phyloP scores from a whole-genome alignment of 768 basidiomycete species.

The Boletus reticuloceps region DNA sequence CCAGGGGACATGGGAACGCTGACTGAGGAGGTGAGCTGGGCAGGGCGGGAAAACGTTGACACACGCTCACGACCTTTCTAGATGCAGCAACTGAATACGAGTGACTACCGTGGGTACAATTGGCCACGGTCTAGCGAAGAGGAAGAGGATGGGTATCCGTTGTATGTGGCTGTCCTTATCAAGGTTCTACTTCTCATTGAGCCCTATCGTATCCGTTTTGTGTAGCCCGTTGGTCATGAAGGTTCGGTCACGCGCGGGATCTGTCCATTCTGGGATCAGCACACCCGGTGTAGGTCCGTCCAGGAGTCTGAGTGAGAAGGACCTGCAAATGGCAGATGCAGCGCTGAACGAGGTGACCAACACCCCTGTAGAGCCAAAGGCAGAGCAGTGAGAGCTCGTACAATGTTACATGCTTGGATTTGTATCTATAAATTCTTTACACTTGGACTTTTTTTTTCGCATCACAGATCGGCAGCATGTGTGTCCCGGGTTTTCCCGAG shows the following conservation, averaged over 20 bases:
- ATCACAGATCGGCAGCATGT: background rate
- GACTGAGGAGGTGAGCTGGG: constrained; percentile 67
- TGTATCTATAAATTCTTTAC: constrained; percentile 18
- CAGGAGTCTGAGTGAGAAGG: constrained; percentile 82
- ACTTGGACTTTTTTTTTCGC: too few species aligned
- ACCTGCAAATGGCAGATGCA: constrained; percentile 83
- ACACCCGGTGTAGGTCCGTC: constrained; percentile 85
- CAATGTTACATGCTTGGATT: too few species aligned
- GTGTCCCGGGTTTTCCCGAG: constrained; percentile 21
- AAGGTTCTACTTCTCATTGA: constrained; percentile 2
- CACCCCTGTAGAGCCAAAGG: background rate
- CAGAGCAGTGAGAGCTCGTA: too few species aligned
- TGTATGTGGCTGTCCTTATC: constrained; percentile 50
- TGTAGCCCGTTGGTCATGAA: constrained; percentile 85
- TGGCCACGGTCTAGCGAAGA: constrained; percentile 64
- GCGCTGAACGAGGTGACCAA: constrained; percentile 51
- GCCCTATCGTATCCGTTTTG: constrained; percentile 3
- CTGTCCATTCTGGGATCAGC: constrained; percentile 57
- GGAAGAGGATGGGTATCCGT: constrained; percentile 89
- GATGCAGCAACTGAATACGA: constrained; percentile 88
- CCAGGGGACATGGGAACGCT: constrained; percentile 92
- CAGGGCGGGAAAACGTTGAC: background rate
- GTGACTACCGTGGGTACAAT: constrained; percentile 68
- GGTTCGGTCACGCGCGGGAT: constrained; percentile 73
- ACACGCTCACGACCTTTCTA: constrained; percentile 23